Percentiles rank a stretch among this genome's conserved stretches.
phyloP scores from a whole-genome alignment of 1,139 yeast species.

The Magnusiomyces suaveolens region DNA sequence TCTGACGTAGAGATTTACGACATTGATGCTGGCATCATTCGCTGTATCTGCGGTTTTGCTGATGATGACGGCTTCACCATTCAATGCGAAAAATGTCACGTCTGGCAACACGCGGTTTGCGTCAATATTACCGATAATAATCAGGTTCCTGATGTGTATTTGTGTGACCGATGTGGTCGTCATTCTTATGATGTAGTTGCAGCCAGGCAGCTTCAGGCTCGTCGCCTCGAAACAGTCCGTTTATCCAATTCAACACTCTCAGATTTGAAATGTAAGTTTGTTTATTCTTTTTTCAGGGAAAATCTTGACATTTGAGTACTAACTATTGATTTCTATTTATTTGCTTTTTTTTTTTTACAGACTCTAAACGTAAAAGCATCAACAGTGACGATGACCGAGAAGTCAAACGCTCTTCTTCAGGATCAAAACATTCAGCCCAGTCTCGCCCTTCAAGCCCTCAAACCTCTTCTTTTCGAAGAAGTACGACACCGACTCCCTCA shows the following conservation, averaged over 20 bases:
- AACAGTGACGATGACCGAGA: conserved; percentile 10
- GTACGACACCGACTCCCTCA: not conserved
- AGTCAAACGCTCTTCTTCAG: conserved; percentile 1
- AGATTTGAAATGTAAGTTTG: too few species aligned
- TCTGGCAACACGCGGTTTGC: conserved; percentile 93
- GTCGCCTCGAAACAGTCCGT: conserved; percentile 17
- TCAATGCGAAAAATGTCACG: conserved; percentile 82
- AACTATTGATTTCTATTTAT: not conserved
- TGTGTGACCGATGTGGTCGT: conserved; percentile 68
- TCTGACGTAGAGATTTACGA: conserved; percentile 29
- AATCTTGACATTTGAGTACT: too few species aligned
- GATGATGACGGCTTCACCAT: conserved; percentile 95
- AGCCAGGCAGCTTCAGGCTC: conserved; percentile 35
- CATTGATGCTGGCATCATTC: conserved; percentile 66
- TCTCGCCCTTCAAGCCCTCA: conserved; percentile 7
- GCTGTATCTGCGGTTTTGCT: conserved; percentile 80
- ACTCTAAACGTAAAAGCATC: conserved; percentile 10
- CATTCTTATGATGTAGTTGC: conserved; percentile 45
- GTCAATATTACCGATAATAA: conserved; percentile 65
- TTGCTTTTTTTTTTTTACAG: too few species aligned
- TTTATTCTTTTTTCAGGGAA: too few species aligned
- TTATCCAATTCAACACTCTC: too few species aligned
- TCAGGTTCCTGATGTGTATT: conserved; percentile 74
- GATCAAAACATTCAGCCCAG: too few species aligned
- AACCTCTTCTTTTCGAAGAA: conserved; percentile 3